Conservation (phyloP, 495 filamentous ascomycete species). For the Tuber indicum region DNA sequence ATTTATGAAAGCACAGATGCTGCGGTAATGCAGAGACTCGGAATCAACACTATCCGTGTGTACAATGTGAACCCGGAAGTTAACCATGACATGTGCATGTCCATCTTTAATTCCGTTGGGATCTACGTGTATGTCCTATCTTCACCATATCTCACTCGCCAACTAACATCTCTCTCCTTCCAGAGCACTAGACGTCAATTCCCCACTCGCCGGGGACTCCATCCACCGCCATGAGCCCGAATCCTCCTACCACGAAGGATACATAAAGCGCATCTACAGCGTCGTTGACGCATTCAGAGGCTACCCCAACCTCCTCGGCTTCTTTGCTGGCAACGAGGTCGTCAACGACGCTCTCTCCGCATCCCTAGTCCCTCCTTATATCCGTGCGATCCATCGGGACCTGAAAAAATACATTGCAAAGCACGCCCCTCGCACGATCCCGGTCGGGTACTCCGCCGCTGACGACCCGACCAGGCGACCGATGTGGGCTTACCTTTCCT, state of each 20-base stretch:
- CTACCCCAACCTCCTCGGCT: constrained; percentile 84
- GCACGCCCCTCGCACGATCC: constrained; percentile 60
- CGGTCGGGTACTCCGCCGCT: constrained; percentile 90
- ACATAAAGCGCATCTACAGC: constrained; percentile 77
- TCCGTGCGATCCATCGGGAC: constrained; percentile 70
- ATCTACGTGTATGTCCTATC: constrained; percentile 53
- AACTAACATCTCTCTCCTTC: constrained; percentile 16
- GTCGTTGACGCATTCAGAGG: constrained; percentile 91
- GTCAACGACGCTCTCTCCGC: constrained; percentile 62
- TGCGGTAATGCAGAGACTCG: constrained; percentile 79
- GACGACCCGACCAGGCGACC: constrained; percentile 81
- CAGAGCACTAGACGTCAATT: constrained; percentile 80
- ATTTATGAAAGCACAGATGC: constrained; percentile 53
- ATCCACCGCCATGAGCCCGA: constrained; percentile 63
- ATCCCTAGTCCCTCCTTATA: constrained; percentile 57
- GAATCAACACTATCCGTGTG: constrained; percentile 81
- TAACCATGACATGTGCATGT: constrained; percentile 83
- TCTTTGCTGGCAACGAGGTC: constrained; percentile 92
- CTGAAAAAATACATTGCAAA: constrained; percentile 81
- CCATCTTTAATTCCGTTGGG: constrained; percentile 82
- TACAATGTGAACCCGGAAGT: constrained; percentile 82
- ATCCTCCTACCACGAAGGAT: constrained; percentile 64
- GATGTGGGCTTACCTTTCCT: constrained; percentile 77
- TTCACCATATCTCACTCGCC: constrained; percentile 48
- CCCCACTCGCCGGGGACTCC: constrained; percentile 68